Evolutionary conservation across 495 filamentous ascomycete species (phyloP).

Genomic region (Lichenothelia convexa): DNA sequence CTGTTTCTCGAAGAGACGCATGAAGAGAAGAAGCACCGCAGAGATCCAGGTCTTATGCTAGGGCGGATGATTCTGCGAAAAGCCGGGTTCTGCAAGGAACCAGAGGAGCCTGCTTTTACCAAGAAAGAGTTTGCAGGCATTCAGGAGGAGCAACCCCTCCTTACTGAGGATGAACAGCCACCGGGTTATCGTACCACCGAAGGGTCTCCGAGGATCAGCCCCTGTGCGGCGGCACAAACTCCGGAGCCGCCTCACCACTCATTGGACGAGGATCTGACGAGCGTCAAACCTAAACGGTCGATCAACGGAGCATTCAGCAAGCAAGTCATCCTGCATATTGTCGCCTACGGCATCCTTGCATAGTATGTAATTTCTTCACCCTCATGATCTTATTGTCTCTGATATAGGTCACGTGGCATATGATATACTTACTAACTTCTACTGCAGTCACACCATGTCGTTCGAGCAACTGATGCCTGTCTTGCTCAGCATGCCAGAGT

Average conservation of each 20-base stretch:
- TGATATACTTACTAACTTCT: too few relatives aligned
- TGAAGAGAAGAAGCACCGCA: slow-evolving; percentile 55
- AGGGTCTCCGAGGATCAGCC: slow-evolving; percentile 23
- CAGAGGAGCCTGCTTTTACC: slow-evolving; percentile 3
- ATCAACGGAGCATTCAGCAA: slow-evolving; percentile 44
- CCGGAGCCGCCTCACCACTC: too few relatives aligned
- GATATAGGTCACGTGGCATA: too few relatives aligned
- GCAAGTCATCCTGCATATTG: slow-evolving; percentile 66
- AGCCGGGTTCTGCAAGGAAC: slow-evolving; percentile 19
- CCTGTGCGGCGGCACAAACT: too few relatives aligned
- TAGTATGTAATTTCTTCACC: slow-evolving; percentile 81
- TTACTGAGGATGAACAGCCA: slow-evolving; percentile 30
- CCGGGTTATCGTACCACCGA: slow-evolving; percentile 49
- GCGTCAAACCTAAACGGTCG: not conserved
- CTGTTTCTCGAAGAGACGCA: slow-evolving; percentile 95
- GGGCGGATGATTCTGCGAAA: slow-evolving; percentile 52
- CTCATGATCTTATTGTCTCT: too few relatives aligned
- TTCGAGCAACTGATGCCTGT: slow-evolving; percentile 90
- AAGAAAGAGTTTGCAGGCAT: slow-evolving; percentile 22
- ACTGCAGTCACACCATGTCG: slow-evolving; percentile 63
- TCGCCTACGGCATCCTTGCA: slow-evolving; percentile 81
- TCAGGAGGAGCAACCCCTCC: slow-evolving; percentile 24
- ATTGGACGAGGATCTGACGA: too few relatives aligned
- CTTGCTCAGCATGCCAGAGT: slow-evolving; percentile 60
- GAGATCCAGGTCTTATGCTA: slow-evolving; percentile 57